phyloP scores from a whole-genome alignment of 202 grass and related monocot species.

The Cymbopogon flexuosus region DNA sequence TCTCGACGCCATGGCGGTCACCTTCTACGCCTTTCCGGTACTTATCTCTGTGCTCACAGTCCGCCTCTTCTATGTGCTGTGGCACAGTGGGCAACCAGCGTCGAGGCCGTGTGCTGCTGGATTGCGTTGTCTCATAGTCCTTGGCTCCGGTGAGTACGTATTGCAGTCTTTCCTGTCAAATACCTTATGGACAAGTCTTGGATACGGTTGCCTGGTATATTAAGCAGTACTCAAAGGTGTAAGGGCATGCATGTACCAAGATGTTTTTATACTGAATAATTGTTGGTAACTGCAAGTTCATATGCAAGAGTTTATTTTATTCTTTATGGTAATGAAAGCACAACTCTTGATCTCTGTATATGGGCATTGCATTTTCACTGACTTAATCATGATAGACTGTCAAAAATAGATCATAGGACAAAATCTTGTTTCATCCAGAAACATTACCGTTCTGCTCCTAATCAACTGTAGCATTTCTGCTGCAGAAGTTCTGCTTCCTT shows the following conservation, averaged over 20 bases:
- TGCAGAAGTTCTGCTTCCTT: no score
- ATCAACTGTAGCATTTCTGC: no score
- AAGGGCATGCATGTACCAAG: not conserved
- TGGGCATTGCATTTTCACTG: not conserved
- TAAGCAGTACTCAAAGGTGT: not conserved
- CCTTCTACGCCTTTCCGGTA: conserved; percentile 43
- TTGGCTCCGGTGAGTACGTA: conserved; percentile 61
- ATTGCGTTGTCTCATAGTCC: conserved; percentile 61
- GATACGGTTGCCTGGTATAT: not conserved
- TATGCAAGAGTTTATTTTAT: not conserved
- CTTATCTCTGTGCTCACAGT: conserved; percentile 45
- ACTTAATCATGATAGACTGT: not conserved
- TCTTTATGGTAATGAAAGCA: not conserved
- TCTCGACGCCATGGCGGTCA: not conserved
- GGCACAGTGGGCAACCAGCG: conserved; percentile 41
- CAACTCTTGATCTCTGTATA: not conserved
- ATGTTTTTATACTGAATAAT: not conserved
- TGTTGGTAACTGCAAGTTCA: not conserved
- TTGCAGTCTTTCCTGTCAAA: not conserved
- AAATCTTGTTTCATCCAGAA: no score
- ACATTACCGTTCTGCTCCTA: no score
- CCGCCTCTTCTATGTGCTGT: conserved; percentile 54
- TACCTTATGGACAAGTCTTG: not conserved
- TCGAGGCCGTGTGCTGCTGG: not conserved
- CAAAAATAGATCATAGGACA: not conserved